Base-by-base conservation (phyloP, 352 stramenopile genomes). In the Halophytophthora batemanensis region DNA sequence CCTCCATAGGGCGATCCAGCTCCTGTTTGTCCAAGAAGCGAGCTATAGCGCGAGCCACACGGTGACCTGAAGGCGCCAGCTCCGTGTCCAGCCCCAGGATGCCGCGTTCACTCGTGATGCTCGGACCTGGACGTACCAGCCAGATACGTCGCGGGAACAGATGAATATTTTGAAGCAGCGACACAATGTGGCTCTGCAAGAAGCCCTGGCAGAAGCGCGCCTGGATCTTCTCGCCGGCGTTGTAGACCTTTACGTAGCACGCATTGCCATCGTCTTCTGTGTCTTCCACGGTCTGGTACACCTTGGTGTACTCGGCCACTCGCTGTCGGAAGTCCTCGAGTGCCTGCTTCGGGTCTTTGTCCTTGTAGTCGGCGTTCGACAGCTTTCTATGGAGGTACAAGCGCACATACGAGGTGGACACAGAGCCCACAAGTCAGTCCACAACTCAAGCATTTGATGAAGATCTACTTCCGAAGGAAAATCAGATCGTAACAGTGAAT, bases 171-270 rank as follows among this genome's bases (percentile, higher is more conserved):
- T 93, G 66, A 19, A 94, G 45, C 19, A 96, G 74, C 31, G 81
- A 95, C 51, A 95, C 81, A 49, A 93, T 82, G 64, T 96, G 84
- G 53, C 75, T 90, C 53, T 93, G 80, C 17, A 96, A 44, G 59
- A 93, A 95, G 22, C 83, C 85, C 54, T 93, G 77, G 54, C 87
- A 93, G 55, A 81, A 87, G 14, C 88, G 75, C 33, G 84, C 83
- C 47, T 93, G 74, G 56, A 98, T 94, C 69, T 97, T 96, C 56
- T 96, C 86, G 13, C 91, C 91, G 25, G 81, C 82, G 39, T 98
- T 97, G 67, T 93, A 94, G 3, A 97, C 77, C 57, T 97, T 97
- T 46, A 97, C 89, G 56, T 97, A 97, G 56, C 86, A 92, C 19
- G 87, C 84, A 22, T 86, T 78, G 18, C 79, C 79, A 15, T 73